Evolutionary conservation across 129 eudicot species (phyloP), one percentile per base, ranked within the genome.

Genomic region (Escallonia rubra): DNA sequence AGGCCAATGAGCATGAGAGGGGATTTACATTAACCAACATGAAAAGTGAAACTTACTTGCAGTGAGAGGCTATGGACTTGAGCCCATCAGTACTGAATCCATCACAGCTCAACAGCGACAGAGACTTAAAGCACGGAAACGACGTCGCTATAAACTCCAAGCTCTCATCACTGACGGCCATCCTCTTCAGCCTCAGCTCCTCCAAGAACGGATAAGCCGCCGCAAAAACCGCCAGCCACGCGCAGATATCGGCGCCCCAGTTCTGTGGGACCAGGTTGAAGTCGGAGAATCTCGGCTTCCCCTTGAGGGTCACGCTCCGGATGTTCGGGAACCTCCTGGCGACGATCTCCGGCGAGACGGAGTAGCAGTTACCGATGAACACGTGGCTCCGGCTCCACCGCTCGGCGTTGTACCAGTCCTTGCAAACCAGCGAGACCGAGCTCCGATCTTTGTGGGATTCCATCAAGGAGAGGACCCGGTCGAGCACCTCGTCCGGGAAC

Each of bases 241-340:
- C 83, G 63, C 51, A 63, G 8, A 79, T 79, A 63, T 69, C 80
- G 16, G 74, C 97, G 14, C 97, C 97, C 97, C 97, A 90, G 0
- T 91, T 95, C 39, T 90, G 90, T 23, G 96, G 96, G 8, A 90
- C 95, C 70, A 90, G 79, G 72, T 81, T 86, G 58, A 83, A 90
- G 51, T 90, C 96, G 6, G 95, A 89, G 52, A 90, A 90, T 81
- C 85, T 92, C 42, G 95, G 95, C 71, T 86, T 86, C 39, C 95
- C 96, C 57, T 89, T 86, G 10, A 85, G 45, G 70, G 73, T 78
- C 70, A 85, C 75, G 55, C 83, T 70, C 61, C 88, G 69, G 11
- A 81, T 64, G 54, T 90, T 87, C 49, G 89, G 87, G 63, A 90
- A 90, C 67, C 95, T 66, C 65, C 79, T 69, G 70, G 68, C 76